These are phyloP conservation scores for Aspergillus puulaauensis DNA, from an alignment of 2,329 filamentous ascomycete species.

Conservation along the genomic window DNA sequence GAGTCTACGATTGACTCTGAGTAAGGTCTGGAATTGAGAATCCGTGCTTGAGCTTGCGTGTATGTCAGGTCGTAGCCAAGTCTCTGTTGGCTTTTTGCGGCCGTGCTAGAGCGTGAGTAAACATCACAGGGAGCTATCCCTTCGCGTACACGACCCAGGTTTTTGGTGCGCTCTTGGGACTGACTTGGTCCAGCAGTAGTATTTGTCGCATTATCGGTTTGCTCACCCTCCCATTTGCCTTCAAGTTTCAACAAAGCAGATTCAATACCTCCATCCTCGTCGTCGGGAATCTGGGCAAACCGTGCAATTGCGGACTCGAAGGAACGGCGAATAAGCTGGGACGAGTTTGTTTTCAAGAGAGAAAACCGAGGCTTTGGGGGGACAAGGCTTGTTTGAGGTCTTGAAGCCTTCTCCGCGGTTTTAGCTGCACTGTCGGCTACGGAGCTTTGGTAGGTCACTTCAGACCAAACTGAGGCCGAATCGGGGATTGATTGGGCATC, in stretches of 20 bases:
- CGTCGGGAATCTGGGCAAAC: conserved; percentile 84
- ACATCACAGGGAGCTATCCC: not conserved
- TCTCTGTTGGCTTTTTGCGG: conserved; percentile 25
- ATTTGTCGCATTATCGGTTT: conserved; percentile 3
- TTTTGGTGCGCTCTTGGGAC: not conserved
- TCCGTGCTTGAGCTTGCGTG: conserved; percentile 26
- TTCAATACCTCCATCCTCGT: conserved; percentile 85
- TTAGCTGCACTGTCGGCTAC: conserved; percentile 21
- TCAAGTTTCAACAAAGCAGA: conserved; percentile 91
- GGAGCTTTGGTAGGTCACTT: conserved; percentile 35
- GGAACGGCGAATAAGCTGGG: conserved; percentile 62
- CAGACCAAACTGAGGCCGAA: conserved; percentile 38
- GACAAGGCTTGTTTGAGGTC: conserved; percentile 28
- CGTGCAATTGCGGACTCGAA: conserved; percentile 88
- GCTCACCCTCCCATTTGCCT: conserved; percentile 62
- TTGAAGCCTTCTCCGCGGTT: conserved; percentile 18
- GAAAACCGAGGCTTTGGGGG: conserved; percentile 40
- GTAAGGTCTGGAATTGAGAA: conserved; percentile 35
- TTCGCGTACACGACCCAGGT: not conserved
- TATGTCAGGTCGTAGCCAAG: conserved; percentile 24
- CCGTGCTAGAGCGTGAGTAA: conserved; percentile 14
- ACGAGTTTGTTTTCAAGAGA: conserved; percentile 53
- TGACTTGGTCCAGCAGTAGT: not conserved
- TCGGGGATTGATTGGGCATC: conserved; percentile 53
- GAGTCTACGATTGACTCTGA: conserved; percentile 57